phyloP scores from a whole-genome alignment of 2,329 filamentous ascomycete genomes.

The Thyridium curvatum region DNA sequence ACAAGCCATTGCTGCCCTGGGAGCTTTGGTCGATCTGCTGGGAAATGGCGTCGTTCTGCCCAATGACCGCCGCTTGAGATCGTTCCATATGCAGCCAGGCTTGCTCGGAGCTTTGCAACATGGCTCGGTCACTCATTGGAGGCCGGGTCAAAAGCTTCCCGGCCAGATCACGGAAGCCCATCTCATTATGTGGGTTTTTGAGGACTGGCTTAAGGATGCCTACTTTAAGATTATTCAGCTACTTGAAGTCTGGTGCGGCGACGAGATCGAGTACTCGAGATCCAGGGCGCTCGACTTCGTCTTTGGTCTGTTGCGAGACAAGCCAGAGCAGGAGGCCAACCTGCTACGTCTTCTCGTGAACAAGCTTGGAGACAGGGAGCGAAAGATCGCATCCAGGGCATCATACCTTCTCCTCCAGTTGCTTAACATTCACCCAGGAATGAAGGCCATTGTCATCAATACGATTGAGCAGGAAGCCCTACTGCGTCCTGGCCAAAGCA shows the following conservation, averaged over 20 bases:
- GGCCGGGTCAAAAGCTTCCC: constrained; percentile 62
- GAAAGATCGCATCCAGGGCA: constrained; percentile 89
- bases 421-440: constrained; percentile 80
- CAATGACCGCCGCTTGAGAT: constrained; percentile 69
- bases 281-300: constrained; percentile 85
- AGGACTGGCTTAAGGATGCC: constrained; percentile 89
- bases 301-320: constrained; percentile 86
- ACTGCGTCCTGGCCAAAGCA: constrained; percentile 78
- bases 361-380: constrained; percentile 91
- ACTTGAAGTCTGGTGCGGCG: constrained; percentile 86
- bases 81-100: constrained; percentile 74
- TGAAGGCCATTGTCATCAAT: constrained; percentile 84
- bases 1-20: constrained; percentile 86
- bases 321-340: constrained; percentile 96
- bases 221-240: constrained; percentile 93
- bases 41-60: constrained; percentile 84
- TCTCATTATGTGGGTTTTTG: constrained; percentile 82
- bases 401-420: constrained; percentile 93
- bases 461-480: constrained; percentile 83
- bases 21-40: constrained; percentile 88
- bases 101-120: constrained; percentile 66
- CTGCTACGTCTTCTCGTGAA: constrained; percentile 86
- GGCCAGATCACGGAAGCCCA: constrained; percentile 68
- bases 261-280: constrained; percentile 91
- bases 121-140: constrained; percentile 50